Conservation (phyloP, 108 stramenopile species). For the Licmophora abbreviata region DNA sequence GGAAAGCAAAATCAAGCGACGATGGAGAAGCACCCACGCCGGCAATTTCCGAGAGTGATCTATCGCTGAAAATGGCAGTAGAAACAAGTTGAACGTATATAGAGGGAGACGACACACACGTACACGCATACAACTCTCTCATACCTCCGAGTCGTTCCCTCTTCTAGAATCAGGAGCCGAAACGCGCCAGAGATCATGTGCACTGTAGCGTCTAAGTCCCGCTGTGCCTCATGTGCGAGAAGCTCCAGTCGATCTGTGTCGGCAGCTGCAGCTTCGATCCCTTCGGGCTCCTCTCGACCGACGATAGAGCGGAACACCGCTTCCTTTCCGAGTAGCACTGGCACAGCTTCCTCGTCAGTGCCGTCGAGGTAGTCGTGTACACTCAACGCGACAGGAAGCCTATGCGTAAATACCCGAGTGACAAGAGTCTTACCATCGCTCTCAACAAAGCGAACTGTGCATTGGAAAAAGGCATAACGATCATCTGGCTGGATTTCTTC, state of each 20-base stretch:
- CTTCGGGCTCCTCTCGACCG: constrained; percentile 35
- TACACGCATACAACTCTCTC: neutral
- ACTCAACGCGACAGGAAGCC: constrained; percentile 31
- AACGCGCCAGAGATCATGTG: constrained; percentile 42
- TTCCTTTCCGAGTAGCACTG: constrained; percentile 44
- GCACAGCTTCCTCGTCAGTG: constrained; percentile 35
- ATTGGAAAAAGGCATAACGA: constrained; percentile 41
- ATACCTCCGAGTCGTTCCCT: constrained; percentile 11
- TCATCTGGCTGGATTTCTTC: constrained; percentile 22
- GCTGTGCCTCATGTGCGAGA: constrained; percentile 39
- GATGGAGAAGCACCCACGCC: constrained; percentile 13
- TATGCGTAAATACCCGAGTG: constrained; percentile 31
- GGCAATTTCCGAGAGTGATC: constrained; percentile 14
- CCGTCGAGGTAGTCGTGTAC: constrained; percentile 32
- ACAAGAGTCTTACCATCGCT: constrained; percentile 24
- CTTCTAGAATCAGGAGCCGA: constrained; percentile 43
- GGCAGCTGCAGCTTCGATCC: constrained; percentile 13
- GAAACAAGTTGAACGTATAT: neutral
- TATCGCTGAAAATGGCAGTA: neutral
- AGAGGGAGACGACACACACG: neutral
- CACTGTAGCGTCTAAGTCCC: constrained; percentile 55
- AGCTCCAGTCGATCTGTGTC: constrained; percentile 25
- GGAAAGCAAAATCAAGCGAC: constrained; percentile 53
- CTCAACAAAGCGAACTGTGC: constrained; percentile 28
- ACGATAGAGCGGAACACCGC: constrained; percentile 44